Evolutionary conservation across 2,329 filamentous ascomycete genomes (phyloP).

Genomic region (Podosphaera fusca): DNA sequence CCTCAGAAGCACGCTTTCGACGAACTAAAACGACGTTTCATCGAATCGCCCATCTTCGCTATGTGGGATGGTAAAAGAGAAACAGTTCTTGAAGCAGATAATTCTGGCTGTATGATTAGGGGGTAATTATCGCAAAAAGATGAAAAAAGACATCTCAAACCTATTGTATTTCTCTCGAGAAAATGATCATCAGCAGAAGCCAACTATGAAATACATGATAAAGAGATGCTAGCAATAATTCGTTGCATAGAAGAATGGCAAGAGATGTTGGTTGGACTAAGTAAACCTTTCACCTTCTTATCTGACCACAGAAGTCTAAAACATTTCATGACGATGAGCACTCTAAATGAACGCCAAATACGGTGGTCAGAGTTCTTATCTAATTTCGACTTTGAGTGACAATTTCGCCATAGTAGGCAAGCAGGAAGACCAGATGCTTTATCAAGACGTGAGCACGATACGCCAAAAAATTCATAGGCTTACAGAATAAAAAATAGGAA

Average conservation of each 20-base stretch:
- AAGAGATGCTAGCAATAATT: neutral
- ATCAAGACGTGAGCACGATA: too few species aligned
- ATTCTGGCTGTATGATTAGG: neutral
- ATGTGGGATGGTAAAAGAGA: neutral
- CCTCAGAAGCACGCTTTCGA: neutral
- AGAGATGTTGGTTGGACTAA: neutral
- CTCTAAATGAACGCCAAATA: neutral
- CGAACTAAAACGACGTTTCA: neutral
- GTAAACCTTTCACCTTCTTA: neutral
- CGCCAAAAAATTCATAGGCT: too few species aligned
- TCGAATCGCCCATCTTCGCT: neutral
- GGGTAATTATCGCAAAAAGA: neutral
- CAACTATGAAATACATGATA: neutral
- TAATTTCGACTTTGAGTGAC: too few species aligned
- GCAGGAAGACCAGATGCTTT: too few species aligned
- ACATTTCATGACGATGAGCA: neutral
- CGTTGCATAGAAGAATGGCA: neutral
- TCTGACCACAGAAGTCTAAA: neutral
- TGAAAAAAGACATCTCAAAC: neutral
- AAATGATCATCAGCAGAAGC: neutral
- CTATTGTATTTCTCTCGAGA: neutral
- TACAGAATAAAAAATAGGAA: too few species aligned
- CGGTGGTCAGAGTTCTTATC: too few species aligned
- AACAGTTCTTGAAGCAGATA: neutral
- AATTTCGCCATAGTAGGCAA: too few species aligned